Evolutionary conservation across 2,329 filamentous ascomycete genomes (phyloP).

Genomic region (Zelopaecilomyces penicillatus): DNA sequence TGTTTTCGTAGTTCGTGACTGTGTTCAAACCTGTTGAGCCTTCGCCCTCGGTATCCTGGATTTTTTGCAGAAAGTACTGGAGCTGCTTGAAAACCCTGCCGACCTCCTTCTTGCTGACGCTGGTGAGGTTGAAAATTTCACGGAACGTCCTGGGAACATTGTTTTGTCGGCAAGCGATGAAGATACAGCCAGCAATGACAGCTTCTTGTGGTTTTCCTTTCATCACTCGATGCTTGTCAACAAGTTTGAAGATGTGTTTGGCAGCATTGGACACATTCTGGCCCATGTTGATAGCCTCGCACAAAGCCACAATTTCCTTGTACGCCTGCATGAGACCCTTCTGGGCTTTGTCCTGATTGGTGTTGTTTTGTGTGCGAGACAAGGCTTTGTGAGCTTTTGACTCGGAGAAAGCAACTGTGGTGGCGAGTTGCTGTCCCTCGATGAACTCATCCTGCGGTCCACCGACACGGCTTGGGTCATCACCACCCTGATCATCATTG

Average conservation of each 20-base stretch:
- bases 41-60: conserved; percentile 50
- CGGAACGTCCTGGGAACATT: conserved; percentile 82
- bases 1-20: conserved; percentile 64
- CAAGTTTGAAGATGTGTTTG: conserved; percentile 91
- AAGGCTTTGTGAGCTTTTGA: conserved; percentile 64
- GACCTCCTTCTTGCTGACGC: conserved; percentile 95
- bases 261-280: conserved; percentile 78
- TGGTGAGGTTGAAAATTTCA: conserved; percentile 88
- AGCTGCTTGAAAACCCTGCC: conserved; percentile 90
- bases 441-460: conserved; percentile 85
- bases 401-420: conserved; percentile 77
- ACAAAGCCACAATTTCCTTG: conserved; percentile 80
- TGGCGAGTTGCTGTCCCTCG: conserved; percentile 83
- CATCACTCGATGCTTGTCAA: conserved; percentile 86
- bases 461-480: conserved; percentile 96
- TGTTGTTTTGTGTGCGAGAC: conserved; percentile 78
- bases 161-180: conserved; percentile 91
- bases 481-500: conserved; percentile 93
- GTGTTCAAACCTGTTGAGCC: conserved; percentile 40
- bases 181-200: conserved; percentile 92
- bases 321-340: conserved; percentile 76
- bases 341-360: conserved; percentile 73
- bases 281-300: conserved; percentile 75
- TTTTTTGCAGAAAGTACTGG: conserved; percentile 75
- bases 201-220: conserved; percentile 93